These are phyloP conservation scores for Keithomyces neogunnii DNA, from an alignment of 2,329 filamentous ascomycete species.

Conservation along the genomic window DNA sequence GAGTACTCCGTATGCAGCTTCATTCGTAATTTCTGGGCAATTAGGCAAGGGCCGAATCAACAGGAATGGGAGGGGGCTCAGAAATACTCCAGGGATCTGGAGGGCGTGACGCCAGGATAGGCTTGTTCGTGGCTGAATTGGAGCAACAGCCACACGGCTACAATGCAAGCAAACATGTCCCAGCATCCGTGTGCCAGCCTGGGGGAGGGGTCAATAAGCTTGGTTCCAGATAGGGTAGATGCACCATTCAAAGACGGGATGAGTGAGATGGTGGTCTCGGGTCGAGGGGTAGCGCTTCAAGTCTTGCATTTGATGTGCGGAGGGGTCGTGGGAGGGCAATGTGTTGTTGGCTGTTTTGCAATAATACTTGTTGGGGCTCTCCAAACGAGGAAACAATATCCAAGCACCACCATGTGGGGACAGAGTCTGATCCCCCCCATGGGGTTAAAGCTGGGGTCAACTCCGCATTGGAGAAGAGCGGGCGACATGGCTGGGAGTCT, in stretches of 20 bases:
- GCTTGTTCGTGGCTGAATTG: background rate
- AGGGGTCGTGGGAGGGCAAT: too few species aligned
- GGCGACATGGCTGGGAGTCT: background rate
- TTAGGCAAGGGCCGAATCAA: background rate
- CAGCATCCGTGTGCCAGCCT: background rate
- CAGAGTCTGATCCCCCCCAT: conserved; percentile 2
- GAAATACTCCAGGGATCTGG: background rate
- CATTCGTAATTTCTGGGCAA: too few species aligned
- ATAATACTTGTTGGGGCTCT: background rate
- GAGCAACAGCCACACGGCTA: background rate
- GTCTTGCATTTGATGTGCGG: background rate
- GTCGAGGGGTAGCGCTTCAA: background rate
- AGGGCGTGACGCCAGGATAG: background rate
- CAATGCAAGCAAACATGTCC: background rate
- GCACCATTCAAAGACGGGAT: background rate
- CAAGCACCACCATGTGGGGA: conserved; percentile 5
- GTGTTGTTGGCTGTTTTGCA: too few species aligned
- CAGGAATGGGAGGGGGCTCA: too few species aligned
- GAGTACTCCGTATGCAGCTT: background rate
- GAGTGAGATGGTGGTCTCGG: background rate
- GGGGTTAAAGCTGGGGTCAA: conserved; percentile 16
- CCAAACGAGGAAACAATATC: background rate
- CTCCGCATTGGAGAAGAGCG: conserved; percentile 31
- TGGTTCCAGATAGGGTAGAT: background rate
- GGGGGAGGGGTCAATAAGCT: background rate